These are phyloP conservation scores for Moelleriella libera DNA, from an alignment of 2,329 filamentous ascomycete genomes.

Conservation along the genomic window DNA sequence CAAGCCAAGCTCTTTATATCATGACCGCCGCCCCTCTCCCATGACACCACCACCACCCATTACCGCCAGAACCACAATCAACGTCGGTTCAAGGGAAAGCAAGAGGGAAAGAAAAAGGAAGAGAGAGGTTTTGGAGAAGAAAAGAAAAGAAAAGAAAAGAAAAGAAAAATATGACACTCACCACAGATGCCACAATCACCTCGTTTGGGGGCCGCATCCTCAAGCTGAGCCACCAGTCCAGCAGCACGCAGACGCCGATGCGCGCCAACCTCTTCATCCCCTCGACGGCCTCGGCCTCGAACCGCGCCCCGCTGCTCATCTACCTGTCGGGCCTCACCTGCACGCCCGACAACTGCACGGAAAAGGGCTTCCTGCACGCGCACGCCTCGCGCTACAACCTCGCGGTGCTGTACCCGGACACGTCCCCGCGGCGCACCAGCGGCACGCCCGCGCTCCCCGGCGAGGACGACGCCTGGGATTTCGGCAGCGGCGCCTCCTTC, in stretches of 20 bases:
- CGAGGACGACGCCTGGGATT: slow-evolving; percentile 83
- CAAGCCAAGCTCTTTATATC: background rate
- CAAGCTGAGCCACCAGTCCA: slow-evolving; percentile 79
- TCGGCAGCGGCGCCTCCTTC: slow-evolving; percentile 84
- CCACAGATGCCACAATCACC: slow-evolving; percentile 77
- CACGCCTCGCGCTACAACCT: slow-evolving; percentile 68
- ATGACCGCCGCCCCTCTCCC: background rate
- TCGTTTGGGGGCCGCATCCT: slow-evolving; percentile 89
- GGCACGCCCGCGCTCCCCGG: slow-evolving; percentile 49
- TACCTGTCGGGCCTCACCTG: slow-evolving; percentile 93
- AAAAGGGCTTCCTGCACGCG: slow-evolving; percentile 85
- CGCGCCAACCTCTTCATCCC: slow-evolving; percentile 86
- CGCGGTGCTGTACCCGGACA: slow-evolving; percentile 92
- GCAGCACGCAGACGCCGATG: slow-evolving; percentile 76
- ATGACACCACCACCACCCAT: background rate
- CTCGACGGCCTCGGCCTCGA: slow-evolving; percentile 41
- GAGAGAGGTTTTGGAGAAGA: background rate
- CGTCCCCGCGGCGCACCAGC: slow-evolving; percentile 66
- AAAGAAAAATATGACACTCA: slow-evolving; percentile 54
- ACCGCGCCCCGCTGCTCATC: slow-evolving; percentile 66
- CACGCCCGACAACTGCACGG: slow-evolving; percentile 72
- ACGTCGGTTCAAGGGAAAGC: too few relatives aligned
- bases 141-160: background rate
- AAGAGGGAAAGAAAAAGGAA: too few relatives aligned
- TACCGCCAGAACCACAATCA: slow-evolving; percentile 8